Evolutionary conservation across 495 filamentous ascomycete species (phyloP), one percentile per base, ranked within the genome.

Genomic region (Pseudomonodictys pantanalensis): DNA sequence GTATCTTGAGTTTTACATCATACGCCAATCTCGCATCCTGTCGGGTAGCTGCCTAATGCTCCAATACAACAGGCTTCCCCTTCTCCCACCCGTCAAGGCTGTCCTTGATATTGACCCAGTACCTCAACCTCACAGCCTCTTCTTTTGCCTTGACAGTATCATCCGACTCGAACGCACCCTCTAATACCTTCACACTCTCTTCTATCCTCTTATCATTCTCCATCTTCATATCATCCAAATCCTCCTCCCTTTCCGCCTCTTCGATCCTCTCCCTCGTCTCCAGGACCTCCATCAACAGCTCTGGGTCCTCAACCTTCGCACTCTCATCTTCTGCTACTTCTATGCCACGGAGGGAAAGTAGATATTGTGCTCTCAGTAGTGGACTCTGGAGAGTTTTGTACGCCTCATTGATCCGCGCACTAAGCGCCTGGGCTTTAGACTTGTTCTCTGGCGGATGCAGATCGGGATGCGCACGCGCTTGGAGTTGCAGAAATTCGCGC

Each of bases 31-130:
- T n/a, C n/a, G n/a, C n/a, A n/a, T n/a, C n/a, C n/a, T n/a, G n/a
- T n/a, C n/a, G n/a, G n/a, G n/a, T n/a, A n/a, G n/a, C n/a, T n/a
- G n/a, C n/a, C n/a, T 53, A 68, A 58, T 68, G 65, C 47, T 55
- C 26, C 44, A 68, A 33, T 30, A 64, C 56, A 42, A 68, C 38
- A 25, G 60, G 60, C 70, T 83, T 87, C 18, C 89, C 91, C 72
- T 79, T 83, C 80, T 90, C 92, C 93, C 92, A 96, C 65, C 81
- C 81, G 70, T 84, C 75, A 67, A 97, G 71, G 23, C 85, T 87
- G 76, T 95, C 87, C 46, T 81, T 80, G 47, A 98, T 83, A 79
- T 91, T 93, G 67, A 85, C 78, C 93, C 93, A 97, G 77, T 96
- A 98, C 73, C 90, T 78, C 79, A 97, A 75, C 72, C 80, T 75